phyloP scores from a whole-genome alignment of 169 alveolate genomes.

The Eimeria necatrix region DNA sequence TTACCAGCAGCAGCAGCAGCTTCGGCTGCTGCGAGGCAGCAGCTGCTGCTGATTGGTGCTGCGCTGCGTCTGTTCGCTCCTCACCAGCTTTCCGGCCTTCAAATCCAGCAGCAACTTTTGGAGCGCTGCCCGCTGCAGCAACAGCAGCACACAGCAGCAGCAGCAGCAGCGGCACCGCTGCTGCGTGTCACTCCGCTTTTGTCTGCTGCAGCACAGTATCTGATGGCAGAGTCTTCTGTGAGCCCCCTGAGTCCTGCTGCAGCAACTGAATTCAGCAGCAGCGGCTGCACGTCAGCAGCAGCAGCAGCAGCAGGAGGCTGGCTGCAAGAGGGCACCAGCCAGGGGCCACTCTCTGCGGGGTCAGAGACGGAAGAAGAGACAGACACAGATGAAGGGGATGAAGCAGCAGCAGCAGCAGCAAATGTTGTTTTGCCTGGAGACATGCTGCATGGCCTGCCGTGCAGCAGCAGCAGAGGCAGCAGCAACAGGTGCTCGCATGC shows the following conservation, averaged over 20 bases:
- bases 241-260: neutral
- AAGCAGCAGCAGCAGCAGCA: neutral
- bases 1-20: constrained; percentile 15
- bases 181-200: neutral
- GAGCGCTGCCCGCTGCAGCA: neutral
- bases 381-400: neutral
- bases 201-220: neutral
- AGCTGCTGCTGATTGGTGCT: constrained; percentile 22
- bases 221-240: neutral
- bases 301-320: constrained; percentile 37
- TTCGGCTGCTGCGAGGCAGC: neutral
- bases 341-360: neutral
- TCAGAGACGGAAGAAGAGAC: neutral
- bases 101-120: neutral
- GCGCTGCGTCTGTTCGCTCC: neutral
- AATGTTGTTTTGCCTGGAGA: neutral
- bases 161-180: neutral
- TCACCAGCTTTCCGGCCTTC: neutral
- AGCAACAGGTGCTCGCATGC: neutral
- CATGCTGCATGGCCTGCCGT: neutral
- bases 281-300: neutral
- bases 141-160: neutral
- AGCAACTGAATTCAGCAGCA: neutral
- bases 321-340: neutral
- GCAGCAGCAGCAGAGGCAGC: neutral